phyloP scores from a whole-genome alignment of 257 asterid genomes.

The Misopates orontium region DNA sequence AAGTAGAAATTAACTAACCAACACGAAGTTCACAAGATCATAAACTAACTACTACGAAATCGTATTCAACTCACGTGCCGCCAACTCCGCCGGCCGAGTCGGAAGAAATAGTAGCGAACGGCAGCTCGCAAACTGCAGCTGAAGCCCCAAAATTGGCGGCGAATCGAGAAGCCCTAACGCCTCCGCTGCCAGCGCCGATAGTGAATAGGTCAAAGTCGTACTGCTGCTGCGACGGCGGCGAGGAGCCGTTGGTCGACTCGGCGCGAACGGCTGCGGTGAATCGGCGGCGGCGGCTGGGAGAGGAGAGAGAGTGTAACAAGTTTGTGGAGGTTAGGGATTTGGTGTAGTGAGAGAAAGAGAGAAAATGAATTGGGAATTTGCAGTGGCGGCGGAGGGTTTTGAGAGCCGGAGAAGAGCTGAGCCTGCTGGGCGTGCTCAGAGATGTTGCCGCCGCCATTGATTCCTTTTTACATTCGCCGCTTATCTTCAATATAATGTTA shows the following conservation, averaged over 20 bases:
- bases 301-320: conserved; percentile 23
- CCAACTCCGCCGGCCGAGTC: conserved; percentile 90
- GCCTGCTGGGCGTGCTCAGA: conserved; percentile 43
- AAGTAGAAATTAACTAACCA: no score
- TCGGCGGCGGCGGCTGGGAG: conserved; percentile 37
- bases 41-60: background rate
- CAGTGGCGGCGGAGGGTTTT: conserved; percentile 42
- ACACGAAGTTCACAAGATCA: no score
- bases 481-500: no score
- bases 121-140: conserved; percentile 93
- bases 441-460: conserved; percentile 59
- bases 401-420: conserved; percentile 50
- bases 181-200: conserved; percentile 97
- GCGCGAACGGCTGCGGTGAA: conserved; percentile 49
- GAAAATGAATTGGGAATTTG: conserved; percentile 39
- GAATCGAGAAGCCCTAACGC: conserved; percentile 94
- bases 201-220: conserved; percentile 93
- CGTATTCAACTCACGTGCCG: conserved; percentile 72
- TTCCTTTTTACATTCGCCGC: no score
- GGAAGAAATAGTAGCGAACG: conserved; percentile 85
- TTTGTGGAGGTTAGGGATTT: conserved; percentile 27
- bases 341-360: conserved; percentile 32
- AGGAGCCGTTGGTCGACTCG: conserved; percentile 57
- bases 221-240: conserved; percentile 32
- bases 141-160: conserved; percentile 91